Evolutionary conservation across 805 yeast species (phyloP), one percentile per base, ranked within the genome.

Genomic region (Metschnikowia aberdeeniae): DNA sequence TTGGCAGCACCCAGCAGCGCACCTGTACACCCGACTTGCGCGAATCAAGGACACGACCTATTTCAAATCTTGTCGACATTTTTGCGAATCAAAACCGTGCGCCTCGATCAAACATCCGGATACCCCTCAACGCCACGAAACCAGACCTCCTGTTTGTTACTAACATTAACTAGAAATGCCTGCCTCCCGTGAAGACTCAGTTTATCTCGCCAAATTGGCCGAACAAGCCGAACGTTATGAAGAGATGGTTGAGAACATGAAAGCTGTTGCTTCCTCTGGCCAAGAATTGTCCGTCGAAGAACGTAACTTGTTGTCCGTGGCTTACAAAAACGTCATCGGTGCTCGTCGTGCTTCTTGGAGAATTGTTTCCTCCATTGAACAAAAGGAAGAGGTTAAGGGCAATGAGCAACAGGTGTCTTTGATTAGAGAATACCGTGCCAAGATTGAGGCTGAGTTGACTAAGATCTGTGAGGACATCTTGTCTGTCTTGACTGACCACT

Each of bases 311-410:
- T 80, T 92, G 61, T 89, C 97, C 29, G 98, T 93, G 60, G 99
- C 99, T 51, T 92, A 92, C 80, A 92, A 92, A 75, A 92, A 92
- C 66, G 98, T 92, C 46, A 92, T 92, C 71, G 99, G 99, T 66
- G 96, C 98, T 48, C 89, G 98, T 64, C 90, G 99, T 76, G 98
- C 99, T 48, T 89, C 97, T 37, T 93, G 98, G 98, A 86, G 99
- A 81, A 89, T 93, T 64, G 97, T 93, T 43, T 89, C 97, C 32
- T 89, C 97, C 39, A 92, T 92, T 62, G 99, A 92, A 73, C 97
- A 92, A 75, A 90, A 89, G 76, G 98, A 92, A 75, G 97, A 90
- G 72, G 85, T 89, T 59, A 90, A 90, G 76, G 97, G 96, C 66
- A 88, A 89, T 66, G 95, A 87, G 62, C 75, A 82, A 57, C 97